A percentile compares a stretch with the other conserved stretches of the same genome.
Evolutionary conservation across 1,284 basidiomycete species (phyloP).

Genomic region (Trametes hirsuta): DNA sequence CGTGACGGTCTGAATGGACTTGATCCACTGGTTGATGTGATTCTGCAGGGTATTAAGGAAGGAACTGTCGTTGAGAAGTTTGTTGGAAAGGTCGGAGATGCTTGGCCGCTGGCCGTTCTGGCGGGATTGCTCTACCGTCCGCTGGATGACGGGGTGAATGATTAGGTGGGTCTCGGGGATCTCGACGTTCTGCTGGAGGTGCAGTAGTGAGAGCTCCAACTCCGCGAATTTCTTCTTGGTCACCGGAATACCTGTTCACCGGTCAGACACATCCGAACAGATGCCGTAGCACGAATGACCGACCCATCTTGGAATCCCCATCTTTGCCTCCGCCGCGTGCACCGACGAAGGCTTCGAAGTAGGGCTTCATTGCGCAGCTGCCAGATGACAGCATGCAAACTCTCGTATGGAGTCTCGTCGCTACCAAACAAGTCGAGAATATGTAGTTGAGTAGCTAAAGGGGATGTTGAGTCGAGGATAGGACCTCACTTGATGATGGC

Average conservation of each 20-base stretch:
- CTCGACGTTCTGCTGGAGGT: constrained; percentile 98
- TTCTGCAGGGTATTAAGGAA: constrained; percentile 95
- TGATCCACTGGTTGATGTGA: constrained; percentile 98
- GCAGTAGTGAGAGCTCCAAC: constrained; percentile 93
- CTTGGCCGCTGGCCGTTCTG: constrained; percentile 63
- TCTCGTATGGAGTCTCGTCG: constrained; percentile 92
- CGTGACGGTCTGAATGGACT: constrained; percentile 96
- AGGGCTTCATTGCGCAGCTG: constrained; percentile 95
- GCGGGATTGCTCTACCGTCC: constrained; percentile 83
- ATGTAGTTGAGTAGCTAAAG: constrained; percentile 87
- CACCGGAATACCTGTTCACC: constrained; percentile 84
- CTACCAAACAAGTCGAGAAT: constrained; percentile 93
- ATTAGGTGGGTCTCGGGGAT: constrained; percentile 95
- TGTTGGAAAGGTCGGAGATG: constrained; percentile 76
- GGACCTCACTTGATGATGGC: constrained; percentile 94
- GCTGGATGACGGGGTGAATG: constrained; percentile 89
- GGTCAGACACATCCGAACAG: background rate
- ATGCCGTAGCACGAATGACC: constrained; percentile 29
- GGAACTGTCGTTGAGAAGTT: constrained; percentile 81
- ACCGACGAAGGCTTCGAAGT: constrained; percentile 97
- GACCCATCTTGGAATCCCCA: constrained; percentile 85
- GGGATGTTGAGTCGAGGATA: constrained; percentile 77
- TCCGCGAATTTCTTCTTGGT: constrained; percentile 99
- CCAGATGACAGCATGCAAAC: constrained; percentile 88
- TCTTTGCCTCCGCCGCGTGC: constrained; percentile 77